phyloP scores from a whole-genome alignment of 1,284 basidiomycete species.

The Leccinum pallidistipes region DNA sequence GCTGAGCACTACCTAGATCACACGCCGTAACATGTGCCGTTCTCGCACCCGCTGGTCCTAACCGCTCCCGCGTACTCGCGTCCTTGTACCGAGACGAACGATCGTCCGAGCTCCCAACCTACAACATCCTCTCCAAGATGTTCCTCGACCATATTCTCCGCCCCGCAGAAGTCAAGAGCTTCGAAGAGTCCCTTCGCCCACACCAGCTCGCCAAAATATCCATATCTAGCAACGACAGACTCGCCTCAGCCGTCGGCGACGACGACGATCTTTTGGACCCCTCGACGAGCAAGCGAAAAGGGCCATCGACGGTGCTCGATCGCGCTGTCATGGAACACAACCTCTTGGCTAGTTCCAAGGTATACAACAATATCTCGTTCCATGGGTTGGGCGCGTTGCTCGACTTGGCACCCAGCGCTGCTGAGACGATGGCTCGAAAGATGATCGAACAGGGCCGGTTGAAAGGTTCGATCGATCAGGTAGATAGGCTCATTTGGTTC shows the following conservation, averaged over 20 bases:
- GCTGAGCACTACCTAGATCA: slow-evolving; percentile 49
- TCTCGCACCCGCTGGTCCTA: slow-evolving; percentile 95
- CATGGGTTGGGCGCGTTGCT: slow-evolving; percentile 82
- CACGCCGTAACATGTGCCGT: slow-evolving; percentile 95
- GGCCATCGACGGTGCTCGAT: slow-evolving; percentile 94
- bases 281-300: slow-evolving; percentile 70
- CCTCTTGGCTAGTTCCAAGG: slow-evolving; percentile 90
- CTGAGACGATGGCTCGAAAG: slow-evolving; percentile 90
- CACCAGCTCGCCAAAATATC: slow-evolving; percentile 93
- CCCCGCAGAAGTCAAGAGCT: slow-evolving; percentile 84
- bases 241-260: slow-evolving; percentile 58
- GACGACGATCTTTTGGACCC: slow-evolving; percentile 55
- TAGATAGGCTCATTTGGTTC: slow-evolving; percentile 90
- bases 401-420: slow-evolving; percentile 82
- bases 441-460: slow-evolving; percentile 97
- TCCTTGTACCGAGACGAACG: slow-evolving; percentile 95
- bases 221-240: slow-evolving; percentile 74
- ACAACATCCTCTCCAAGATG: slow-evolving; percentile 95
- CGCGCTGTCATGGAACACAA: slow-evolving; percentile 99
- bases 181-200: slow-evolving; percentile 83
- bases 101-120: slow-evolving; percentile 73
- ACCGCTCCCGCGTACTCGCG: slow-evolving; percentile 89
- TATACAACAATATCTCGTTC: slow-evolving; percentile 95
- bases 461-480: slow-evolving; percentile 91
- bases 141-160: slow-evolving; percentile 96